Base-by-base conservation (phyloP, 257 asterid species). In the Voacanga thouarsii region DNA sequence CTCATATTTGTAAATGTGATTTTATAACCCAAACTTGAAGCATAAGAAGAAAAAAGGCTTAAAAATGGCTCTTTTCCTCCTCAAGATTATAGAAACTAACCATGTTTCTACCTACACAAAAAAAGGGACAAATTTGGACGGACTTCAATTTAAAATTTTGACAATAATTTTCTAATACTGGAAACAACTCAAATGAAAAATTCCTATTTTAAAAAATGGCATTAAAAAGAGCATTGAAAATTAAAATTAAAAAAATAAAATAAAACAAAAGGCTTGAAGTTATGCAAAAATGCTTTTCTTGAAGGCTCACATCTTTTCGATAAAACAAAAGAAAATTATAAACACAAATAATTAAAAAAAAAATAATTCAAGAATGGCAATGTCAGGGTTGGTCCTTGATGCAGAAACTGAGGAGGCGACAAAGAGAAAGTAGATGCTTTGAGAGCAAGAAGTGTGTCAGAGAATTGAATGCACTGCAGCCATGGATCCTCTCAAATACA, bases 291-390 rank as follows among this genome's bases (percentile, higher is more conserved):
- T n/a, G 84, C 60, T 82, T 90, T 49, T 28, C 77, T 49, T 51
- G 86, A 84, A 88, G 80, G 84, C 93, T 86, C 79, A 53, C 90
- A 84, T 92, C 97, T 83, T 83, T 94, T 85, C 97, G 91, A 86
- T 45, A 59, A 59, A 10, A 53, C 14, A 50, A 41, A 67, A 80
- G 55, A 53, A 11, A 44, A 77, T 47, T 75, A 79, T 16, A 74
- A 18, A 53, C 59, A 53, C 23, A 53, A 15, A 66, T 4, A 71
- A 15, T 33, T 55, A 9, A 41, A 73, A 30, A 1, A 67, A 39
- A 19, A 14, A 23, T 8, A 28, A 12, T 55, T 74, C 44, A 49
- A 12, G 80, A 33, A 67, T 15, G 33, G 33, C 12, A 68, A 16
- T 5, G 21, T 78, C 70, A 19, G 77, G 77, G 41, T 14, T 28